These are phyloP conservation scores for Hanseniaspora uvarum DNA, from an alignment of 1,139 yeast species.

Conservation along the genomic window DNA sequence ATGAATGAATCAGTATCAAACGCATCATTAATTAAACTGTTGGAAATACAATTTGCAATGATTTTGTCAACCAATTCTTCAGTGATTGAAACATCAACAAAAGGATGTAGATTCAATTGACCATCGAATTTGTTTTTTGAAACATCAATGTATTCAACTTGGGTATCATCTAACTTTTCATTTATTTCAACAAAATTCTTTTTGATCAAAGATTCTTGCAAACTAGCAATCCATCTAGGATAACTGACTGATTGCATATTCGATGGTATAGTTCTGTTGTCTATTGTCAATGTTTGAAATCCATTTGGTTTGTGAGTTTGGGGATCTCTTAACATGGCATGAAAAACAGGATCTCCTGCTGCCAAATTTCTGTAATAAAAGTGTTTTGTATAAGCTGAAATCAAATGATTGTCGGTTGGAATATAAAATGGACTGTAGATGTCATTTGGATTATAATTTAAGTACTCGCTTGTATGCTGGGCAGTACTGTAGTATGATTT, in stretches of 20 bases:
- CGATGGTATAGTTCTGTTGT: neutral
- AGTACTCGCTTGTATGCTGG: neutral
- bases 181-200: slow-evolving; percentile 3
- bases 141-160: neutral
- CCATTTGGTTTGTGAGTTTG: neutral
- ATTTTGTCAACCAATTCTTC: neutral
- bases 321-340: slow-evolving; percentile 5
- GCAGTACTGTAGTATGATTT: neutral
- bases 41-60: neutral
- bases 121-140: slow-evolving; percentile 3
- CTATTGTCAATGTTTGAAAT: neutral
- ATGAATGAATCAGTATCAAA: slow-evolving; percentile 1
- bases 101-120: slow-evolving; percentile 1
- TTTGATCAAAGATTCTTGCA: neutral
- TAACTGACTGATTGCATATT: slow-evolving; percentile 1
- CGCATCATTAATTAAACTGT: neutral
- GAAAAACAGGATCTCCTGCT: slow-evolving; percentile 1
- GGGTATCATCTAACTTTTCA: neutral
- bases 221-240: slow-evolving; percentile 5
- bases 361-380: neutral
- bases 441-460: slow-evolving; percentile 8
- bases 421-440: slow-evolving; percentile 15
- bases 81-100: neutral
- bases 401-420: slow-evolving; percentile 8
- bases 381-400: slow-evolving; percentile 1